Evolutionary conservation across 2,329 filamentous ascomycete genomes (phyloP).

Genomic region (Chaetomiaceae sp.): DNA sequence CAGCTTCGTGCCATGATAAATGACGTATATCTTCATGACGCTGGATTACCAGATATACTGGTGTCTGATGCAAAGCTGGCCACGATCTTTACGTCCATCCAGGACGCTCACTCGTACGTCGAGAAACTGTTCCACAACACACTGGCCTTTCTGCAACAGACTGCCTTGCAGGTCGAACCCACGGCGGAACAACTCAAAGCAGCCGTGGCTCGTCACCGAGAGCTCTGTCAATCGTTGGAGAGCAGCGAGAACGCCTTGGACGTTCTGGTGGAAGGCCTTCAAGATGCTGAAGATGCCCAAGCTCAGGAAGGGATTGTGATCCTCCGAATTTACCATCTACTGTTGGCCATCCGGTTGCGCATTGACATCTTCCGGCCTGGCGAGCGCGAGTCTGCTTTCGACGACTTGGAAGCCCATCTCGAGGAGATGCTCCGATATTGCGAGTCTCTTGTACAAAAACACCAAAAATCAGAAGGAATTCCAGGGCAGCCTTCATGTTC

Average conservation of each 20-base stretch:
- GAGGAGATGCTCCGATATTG: conserved; percentile 18
- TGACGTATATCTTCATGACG: conserved; percentile 2
- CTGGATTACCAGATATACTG: conserved; percentile 4
- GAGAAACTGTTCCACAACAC: conserved; percentile 18
- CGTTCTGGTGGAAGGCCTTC: background rate
- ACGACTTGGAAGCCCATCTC: conserved; percentile 11
- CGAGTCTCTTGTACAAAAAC: conserved; percentile 7
- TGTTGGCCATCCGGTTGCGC: conserved; percentile 12
- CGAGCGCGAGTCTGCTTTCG: conserved; percentile 15
- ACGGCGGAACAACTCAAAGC: background rate
- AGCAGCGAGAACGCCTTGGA: conserved; percentile 19
- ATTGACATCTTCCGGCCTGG: conserved; percentile 18
- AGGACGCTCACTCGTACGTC: conserved; percentile 19
- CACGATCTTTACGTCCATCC: conserved; percentile 14
- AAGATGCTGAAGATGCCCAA: background rate
- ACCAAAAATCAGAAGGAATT: background rate
- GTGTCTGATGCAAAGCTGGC: conserved; percentile 10
- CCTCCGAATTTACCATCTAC: conserved; percentile 15
- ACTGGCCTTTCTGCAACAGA: conserved; percentile 14
- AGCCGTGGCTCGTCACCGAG: conserved; percentile 10
- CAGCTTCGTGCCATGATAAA: conserved; percentile 19
- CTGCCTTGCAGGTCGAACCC: background rate
- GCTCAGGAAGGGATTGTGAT: background rate
- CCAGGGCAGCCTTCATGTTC: conserved; percentile 3
- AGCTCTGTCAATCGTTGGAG: conserved; percentile 16